Percentiles rank a stretch among this genome's conserved stretches.
Evolutionary conservation across 1,139 yeast genomes (phyloP).

Genomic region (Tardiomyces digboiensis): DNA sequence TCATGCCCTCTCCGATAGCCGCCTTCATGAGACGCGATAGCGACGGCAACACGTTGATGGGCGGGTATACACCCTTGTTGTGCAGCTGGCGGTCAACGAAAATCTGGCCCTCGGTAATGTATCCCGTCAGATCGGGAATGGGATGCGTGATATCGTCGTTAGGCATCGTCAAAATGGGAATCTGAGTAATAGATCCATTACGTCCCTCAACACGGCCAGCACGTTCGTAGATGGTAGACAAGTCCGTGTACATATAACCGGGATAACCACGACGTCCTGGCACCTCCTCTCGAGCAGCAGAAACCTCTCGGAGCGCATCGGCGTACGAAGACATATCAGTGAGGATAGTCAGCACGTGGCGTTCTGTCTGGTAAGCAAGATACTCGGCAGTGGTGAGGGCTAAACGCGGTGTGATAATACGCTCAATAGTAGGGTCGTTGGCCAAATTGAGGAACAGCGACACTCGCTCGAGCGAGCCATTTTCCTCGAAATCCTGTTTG

Average conservation of each 20-base stretch:
- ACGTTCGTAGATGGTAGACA: constrained; percentile 96
- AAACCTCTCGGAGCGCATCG: constrained; percentile 98
- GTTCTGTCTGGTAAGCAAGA: constrained; percentile 97
- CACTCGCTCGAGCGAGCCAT: constrained; percentile 97
- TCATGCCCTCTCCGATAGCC: constrained; percentile 99
- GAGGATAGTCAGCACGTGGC: constrained; percentile 95
- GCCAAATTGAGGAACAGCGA: constrained; percentile 95
- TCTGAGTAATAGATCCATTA: constrained; percentile 98
- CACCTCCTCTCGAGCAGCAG: constrained; percentile 99
- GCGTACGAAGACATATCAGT: constrained; percentile 99
- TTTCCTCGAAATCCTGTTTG: constrained; percentile 99
- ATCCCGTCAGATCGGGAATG: constrained; percentile 99
- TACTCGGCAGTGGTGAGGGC: constrained; percentile 99
- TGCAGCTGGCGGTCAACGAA: constrained; percentile 92
- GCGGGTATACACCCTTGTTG: constrained; percentile 97
- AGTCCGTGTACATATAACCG: constrained; percentile 99
- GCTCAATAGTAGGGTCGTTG: constrained; percentile 98
- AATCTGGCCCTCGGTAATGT: constrained; percentile 98
- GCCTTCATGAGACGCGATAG: constrained; percentile 97
- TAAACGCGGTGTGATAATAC: constrained; percentile 97
- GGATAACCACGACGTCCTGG: constrained; percentile 99
- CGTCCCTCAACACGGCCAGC: constrained; percentile 99
- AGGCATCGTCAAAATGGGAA: constrained; percentile 98
- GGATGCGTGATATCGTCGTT: constrained; percentile 99
- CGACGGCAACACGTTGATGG: constrained; percentile 95